These are phyloP conservation scores for Acer negundo DNA, from an alignment of 345 rosid genomes.

Conservation along the genomic window DNA sequence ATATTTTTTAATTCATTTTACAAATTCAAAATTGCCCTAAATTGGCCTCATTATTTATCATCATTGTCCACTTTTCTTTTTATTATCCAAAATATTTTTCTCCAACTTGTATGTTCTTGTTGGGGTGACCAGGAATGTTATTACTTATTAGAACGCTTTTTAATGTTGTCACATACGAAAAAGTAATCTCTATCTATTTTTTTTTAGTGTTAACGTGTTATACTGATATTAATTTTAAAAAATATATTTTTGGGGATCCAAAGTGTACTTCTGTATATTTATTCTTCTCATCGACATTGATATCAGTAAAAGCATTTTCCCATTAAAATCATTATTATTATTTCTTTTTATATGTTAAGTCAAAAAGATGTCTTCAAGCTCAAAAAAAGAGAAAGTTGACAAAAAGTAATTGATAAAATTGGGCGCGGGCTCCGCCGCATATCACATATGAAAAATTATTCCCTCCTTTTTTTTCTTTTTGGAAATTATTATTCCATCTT, in stretches of 20 bases:
- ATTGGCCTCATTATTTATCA: too few relatives aligned
- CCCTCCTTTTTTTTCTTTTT: too few relatives aligned
- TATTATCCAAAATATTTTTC: neutral
- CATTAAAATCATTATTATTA: neutral
- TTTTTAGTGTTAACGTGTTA: neutral
- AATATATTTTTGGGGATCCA: neutral
- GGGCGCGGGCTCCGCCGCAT: neutral
- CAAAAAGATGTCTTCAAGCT: neutral
- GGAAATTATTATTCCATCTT: too few relatives aligned
- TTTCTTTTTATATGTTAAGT: neutral
- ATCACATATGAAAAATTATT: neutral
- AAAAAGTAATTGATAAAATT: neutral
- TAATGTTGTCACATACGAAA: neutral
- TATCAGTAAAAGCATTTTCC: neutral
- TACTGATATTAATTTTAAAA: neutral
- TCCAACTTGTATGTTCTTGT: neutral
- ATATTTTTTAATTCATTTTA: too few relatives aligned
- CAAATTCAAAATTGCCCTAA: too few relatives aligned
- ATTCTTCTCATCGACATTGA: neutral
- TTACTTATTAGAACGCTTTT: too few relatives aligned
- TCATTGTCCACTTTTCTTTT: too few relatives aligned
- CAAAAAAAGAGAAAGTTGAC: neutral
- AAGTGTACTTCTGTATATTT: neutral
- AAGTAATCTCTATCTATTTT: neutral
- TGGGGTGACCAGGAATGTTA: neutral